Conservation (phyloP, 78 protist species). For the Dictyostelium citrinum region DNA sequence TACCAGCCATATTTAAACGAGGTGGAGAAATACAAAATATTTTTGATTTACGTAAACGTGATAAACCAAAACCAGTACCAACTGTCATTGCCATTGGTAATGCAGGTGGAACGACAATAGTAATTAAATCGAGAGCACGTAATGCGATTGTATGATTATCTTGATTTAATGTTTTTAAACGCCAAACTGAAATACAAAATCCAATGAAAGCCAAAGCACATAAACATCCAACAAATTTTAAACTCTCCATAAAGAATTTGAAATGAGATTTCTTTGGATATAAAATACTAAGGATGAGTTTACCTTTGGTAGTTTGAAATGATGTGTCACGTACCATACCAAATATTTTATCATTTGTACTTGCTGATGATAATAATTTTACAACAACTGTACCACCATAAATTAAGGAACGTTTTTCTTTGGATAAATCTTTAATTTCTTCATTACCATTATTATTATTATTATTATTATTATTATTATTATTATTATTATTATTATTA, state of each 20-base stretch:
- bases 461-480: not conserved
- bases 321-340: conserved; percentile 76
- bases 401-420: conserved; percentile 11
- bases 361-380: not conserved
- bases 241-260: conserved; percentile 84
- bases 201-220: conserved; percentile 66
- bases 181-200: conserved; percentile 33
- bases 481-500: not conserved
- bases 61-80: conserved; percentile 84
- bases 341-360: not conserved
- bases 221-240: conserved; percentile 80
- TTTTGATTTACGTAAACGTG: conserved; percentile 44
- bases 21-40: conserved; percentile 87
- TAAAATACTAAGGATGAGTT: conserved; percentile 78
- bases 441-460: not conserved
- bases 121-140: conserved; percentile 87
- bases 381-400: conserved; percentile 56
- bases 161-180: not conserved
- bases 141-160: conserved; percentile 7
- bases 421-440: not conserved
- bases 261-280: conserved; percentile 85
- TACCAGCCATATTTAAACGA: conserved; percentile 86
- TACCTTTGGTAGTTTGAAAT: conserved; percentile 87
- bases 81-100: conserved; percentile 92
- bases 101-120: conserved; percentile 92